Evolutionary conservation across 345 rosid genomes (phyloP), one percentile per base, ranked within the genome.

Genomic region (Punica granatum): DNA sequence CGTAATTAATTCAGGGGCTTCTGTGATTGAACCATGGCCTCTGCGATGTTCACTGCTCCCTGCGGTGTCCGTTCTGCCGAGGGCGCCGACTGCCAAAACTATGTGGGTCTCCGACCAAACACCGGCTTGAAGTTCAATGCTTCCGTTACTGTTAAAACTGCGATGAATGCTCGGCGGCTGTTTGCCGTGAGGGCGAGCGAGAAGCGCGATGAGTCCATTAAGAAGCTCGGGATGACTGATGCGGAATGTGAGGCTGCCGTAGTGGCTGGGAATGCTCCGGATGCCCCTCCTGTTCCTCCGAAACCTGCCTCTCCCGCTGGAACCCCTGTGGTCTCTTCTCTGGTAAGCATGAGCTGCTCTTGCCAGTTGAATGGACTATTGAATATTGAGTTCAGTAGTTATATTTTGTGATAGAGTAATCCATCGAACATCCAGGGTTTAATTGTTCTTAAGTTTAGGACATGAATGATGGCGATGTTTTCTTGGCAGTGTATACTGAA

Each of bases 171-270:
- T 31, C 60, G 69, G 60, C 49, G 68, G 10, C 31, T 73, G 10
- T 31, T 64, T 13, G 42, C 60, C 15, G 67, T 80, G 31, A 84
- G 73, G 63, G 89, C 91, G 9, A 65, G 85, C 56, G 80, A 85
- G 60, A 70, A 69, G 30, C 73, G 9, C 15, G 73, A 75, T 66
- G 85, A 81, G 49, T 74, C 75, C 3, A 70, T 73, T 5, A 81
- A 81, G 74, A 84, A 86, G 79, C 46, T 81, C 31, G 89, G 90
- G 23, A 72, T 72, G 73, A 87, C 69, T 31, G 90, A 86, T 48
- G 98, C 90, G 16, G 92, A 93, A 67, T 90, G 90, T 10, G 98
- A 93, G 75, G 96, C 96, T 21, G 91, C 86, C 3, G 92, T 93
- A 72, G 92, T 81, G 39, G 88, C 87, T 1, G 98, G 98, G 19